Base-by-base conservation (phyloP, 1,284 basidiomycete genomes). In the Cutaneotrichosporon cutaneum region DNA sequence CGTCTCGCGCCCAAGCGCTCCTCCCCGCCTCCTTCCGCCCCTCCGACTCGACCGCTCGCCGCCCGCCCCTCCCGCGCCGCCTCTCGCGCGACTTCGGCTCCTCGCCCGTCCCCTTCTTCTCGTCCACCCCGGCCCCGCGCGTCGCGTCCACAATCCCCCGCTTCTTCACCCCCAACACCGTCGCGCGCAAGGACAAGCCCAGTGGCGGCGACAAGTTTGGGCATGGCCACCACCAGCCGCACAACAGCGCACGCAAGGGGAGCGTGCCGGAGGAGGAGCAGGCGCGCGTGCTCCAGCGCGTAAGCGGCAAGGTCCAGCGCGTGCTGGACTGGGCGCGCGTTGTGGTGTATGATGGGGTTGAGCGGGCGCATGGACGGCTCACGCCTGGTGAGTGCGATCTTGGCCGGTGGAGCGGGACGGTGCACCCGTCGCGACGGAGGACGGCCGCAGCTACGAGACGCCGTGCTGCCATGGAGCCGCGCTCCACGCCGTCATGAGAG, bases 311-410 rank as follows among this genome's bases (percentile, higher is more conserved):
- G 21, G 21, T 54, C 7, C 33, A 54, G n/a, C 13, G 35, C 4
- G 52, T 54, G 5, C 4, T 54, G 10, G 72, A 70, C 9, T 77
- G 76, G 76, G 76, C 72, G 4, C 68, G 67, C 57, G 70, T 69
- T 8, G 60, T 73, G 1, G 69, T 74, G 2, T 78, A 67, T 64
- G 78, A 80, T 39, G 74, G 74, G 24, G 76, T 79, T 0, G 76
- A 80, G 63, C 62, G 78, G n/a, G 74, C 71, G 3, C 64, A 72
- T 39, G 78, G 78, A 2, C 66, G 74, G 24, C 70, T 79, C 9
- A 70, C 69, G 10, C 77, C 78, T 56, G 72, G 78, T 78, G 54
- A 51, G 75, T 66, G 16, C 18, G 26, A 10, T 7, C 14, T 3
- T 14, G 7, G 11, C 18, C n/a, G 16, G n/a, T 11, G 30, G 30